phyloP scores from a whole-genome alignment of 2,329 filamentous ascomycete species.

The Cladosporium sp. region DNA sequence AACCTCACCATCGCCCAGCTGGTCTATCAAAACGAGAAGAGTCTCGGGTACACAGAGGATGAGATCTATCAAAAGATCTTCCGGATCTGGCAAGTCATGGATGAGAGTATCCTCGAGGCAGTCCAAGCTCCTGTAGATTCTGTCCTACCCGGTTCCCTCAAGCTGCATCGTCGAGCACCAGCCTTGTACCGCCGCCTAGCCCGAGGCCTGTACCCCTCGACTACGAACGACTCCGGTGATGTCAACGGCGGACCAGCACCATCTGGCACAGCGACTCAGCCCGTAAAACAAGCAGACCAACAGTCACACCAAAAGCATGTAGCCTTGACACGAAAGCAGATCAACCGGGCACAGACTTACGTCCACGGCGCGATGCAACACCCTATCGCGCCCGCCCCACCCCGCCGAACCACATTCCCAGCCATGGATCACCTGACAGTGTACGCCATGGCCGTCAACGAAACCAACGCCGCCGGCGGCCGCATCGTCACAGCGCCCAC shows the following conservation, averaged over 20 bases:
- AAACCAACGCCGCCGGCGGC: conserved; percentile 54
- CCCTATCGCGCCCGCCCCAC: conserved; percentile 49
- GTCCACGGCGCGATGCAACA: conserved; percentile 50
- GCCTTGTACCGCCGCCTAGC: conserved; percentile 49
- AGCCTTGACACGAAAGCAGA: conserved; percentile 28
- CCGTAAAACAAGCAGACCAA: neutral
- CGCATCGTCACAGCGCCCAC: conserved; percentile 55
- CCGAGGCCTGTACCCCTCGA: conserved; percentile 46
- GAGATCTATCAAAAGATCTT: conserved; percentile 51
- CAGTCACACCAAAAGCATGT: conserved; percentile 38
- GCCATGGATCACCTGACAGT: conserved; percentile 55
- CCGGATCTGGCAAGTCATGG: conserved; percentile 55
- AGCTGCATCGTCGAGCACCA: conserved; percentile 50
- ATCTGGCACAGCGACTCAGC: neutral
- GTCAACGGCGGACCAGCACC: neutral
- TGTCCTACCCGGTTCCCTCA: conserved; percentile 50
- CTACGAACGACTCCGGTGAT: neutral
- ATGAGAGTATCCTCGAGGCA: conserved; percentile 52
- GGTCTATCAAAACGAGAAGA: conserved; percentile 56
- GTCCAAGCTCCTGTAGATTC: conserved; percentile 48
- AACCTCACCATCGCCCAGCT: conserved; percentile 55
- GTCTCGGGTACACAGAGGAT: conserved; percentile 52
- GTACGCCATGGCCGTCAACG: conserved; percentile 55
- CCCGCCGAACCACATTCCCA: conserved; percentile 50
- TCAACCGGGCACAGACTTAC: conserved; percentile 20